Conservation (phyloP, 2,329 filamentous ascomycete genomes). For the Aspergillus novofumigatus region DNA sequence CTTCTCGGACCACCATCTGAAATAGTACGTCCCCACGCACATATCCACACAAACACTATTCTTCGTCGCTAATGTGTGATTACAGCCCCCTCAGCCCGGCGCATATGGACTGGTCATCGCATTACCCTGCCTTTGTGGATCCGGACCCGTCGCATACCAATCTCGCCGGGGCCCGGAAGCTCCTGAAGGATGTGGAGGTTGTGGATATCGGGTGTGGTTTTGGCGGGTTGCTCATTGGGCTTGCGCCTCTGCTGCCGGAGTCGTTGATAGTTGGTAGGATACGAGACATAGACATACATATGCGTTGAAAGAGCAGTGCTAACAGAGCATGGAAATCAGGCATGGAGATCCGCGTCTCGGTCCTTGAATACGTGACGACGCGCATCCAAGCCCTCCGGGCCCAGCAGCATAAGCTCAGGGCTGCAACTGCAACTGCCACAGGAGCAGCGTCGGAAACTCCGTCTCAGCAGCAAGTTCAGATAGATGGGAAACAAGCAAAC, state of each 20-base stretch:
- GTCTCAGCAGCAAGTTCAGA: conserved; percentile 1
- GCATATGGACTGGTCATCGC: conserved; percentile 84
- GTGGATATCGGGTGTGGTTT: conserved; percentile 98
- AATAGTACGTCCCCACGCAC: conserved; percentile 63
- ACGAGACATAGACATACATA: neutral
- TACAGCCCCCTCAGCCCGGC: conserved; percentile 70
- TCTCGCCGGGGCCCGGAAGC: conserved; percentile 31
- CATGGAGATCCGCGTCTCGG: conserved; percentile 87
- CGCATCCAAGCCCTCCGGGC: conserved; percentile 74
- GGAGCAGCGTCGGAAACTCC: conserved; percentile 4
- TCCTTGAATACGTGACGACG: conserved; percentile 85
- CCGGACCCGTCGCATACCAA: conserved; percentile 32
- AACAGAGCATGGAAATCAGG: conserved; percentile 47
- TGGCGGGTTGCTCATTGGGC: conserved; percentile 80
- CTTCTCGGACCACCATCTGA: conserved; percentile 87
- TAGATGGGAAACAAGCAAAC: neutral
- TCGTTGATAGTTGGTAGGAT: conserved; percentile 73
- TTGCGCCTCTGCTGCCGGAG: conserved; percentile 76
- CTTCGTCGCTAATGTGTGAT: neutral
- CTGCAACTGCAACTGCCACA: neutral
- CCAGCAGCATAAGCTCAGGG: conserved; percentile 31
- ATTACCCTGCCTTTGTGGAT: conserved; percentile 71
- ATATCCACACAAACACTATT: neutral
- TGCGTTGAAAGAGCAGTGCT: neutral
- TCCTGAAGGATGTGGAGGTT: conserved; percentile 74